phyloP scores from a whole-genome alignment of 2,329 filamentous ascomycete species.

The Aspergillus novoparasiticus region DNA sequence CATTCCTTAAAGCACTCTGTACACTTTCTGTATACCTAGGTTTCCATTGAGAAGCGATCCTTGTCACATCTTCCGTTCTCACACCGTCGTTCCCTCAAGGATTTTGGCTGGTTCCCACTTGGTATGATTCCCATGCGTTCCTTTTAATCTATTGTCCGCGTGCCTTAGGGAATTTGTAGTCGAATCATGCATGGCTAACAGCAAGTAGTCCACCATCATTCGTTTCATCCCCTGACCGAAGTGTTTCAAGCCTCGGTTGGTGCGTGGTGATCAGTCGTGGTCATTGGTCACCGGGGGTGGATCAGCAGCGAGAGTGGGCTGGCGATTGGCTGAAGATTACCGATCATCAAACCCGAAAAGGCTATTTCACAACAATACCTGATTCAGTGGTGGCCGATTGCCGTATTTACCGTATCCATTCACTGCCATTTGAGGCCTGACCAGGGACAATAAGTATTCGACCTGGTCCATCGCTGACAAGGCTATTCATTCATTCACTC shows the following conservation, averaged over 20 bases:
- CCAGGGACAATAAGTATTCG: background rate
- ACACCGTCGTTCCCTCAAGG: too few species aligned
- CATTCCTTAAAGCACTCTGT: background rate
- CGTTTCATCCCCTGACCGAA: slow-evolving; percentile 15
- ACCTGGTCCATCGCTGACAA: background rate
- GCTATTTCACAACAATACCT: background rate
- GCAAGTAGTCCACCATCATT: slow-evolving; percentile 6
- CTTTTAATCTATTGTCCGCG: background rate
- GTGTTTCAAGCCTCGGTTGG: slow-evolving; percentile 12
- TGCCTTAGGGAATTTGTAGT: background rate
- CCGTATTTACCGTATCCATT: slow-evolving; percentile 3
- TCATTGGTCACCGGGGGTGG: slow-evolving; percentile 9
- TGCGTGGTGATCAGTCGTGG: background rate
- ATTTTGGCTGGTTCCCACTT: background rate
- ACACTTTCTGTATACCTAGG: background rate
- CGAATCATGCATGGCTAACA: slow-evolving; percentile 11
- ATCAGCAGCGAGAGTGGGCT: background rate
- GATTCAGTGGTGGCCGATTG: background rate
- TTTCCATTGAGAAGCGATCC: background rate
- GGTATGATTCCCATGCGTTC: background rate
- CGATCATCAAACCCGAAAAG: slow-evolving; percentile 3
- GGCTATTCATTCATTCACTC: background rate
- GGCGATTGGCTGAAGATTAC: background rate
- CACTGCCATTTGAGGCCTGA: background rate
- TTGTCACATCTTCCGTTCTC: background rate